phyloP scores from a whole-genome alignment of 768 basidiomycete species.

The Calocybe cyanea region DNA sequence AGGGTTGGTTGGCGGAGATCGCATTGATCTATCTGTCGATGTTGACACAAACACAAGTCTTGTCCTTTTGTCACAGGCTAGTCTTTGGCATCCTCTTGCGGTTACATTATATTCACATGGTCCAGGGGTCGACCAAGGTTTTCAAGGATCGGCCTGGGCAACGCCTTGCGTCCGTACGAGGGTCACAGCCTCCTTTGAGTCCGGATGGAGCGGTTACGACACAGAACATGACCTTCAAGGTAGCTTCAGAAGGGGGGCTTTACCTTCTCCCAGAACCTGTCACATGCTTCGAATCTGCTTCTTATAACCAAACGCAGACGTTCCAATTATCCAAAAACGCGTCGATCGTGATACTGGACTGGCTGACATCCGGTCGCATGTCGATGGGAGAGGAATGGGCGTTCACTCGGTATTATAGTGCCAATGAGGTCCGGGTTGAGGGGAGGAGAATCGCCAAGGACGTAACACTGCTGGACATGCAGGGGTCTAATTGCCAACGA shows the following conservation, averaged over 20 bases:
- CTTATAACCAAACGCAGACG: conserved; percentile 80
- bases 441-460: conserved; percentile 71
- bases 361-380: conserved; percentile 87
- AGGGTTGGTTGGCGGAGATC: conserved; percentile 86
- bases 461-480: conserved; percentile 68
- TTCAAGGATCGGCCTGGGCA: conserved; percentile 76
- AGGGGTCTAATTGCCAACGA: conserved; percentile 11
- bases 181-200: conserved; percentile 4
- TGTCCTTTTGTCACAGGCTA: conserved; percentile 81
- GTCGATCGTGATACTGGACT: conserved; percentile 79
- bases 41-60: conserved; percentile 57
- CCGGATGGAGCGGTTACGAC: conserved; percentile 36
- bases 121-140: conserved; percentile 89
- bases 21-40: conserved; percentile 56
- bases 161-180: conserved; percentile 43
- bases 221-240: conserved; percentile 58
- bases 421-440: conserved; percentile 76
- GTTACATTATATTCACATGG: background rate
- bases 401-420: conserved; percentile 79
- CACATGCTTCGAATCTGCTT: conserved; percentile 83
- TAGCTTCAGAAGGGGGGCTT: conserved; percentile 53
- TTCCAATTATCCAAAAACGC: conserved; percentile 61
- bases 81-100: conserved; percentile 12
- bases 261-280: conserved; percentile 91
- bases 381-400: conserved; percentile 86